Conservation (phyloP, 164 flowering plant genomes). For the Cinnamomum micranthum region DNA sequence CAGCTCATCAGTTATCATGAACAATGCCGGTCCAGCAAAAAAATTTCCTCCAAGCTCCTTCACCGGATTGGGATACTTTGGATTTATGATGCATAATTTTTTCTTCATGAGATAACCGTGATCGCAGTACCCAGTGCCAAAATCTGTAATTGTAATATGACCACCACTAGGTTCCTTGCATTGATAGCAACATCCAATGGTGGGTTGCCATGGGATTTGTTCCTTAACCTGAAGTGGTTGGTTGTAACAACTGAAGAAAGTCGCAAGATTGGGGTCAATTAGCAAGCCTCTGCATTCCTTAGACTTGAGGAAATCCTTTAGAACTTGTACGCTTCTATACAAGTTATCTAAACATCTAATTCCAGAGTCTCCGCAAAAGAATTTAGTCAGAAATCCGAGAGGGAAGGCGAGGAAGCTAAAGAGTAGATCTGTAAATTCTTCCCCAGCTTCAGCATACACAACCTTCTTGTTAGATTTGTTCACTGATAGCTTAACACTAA, state of each 20-base stretch:
- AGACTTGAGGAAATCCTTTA: conserved; percentile 3
- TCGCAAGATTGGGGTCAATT: conserved; percentile 10
- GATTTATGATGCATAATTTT: background rate
- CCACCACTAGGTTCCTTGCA: background rate
- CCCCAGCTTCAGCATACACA: background rate
- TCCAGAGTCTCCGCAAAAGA: background rate
- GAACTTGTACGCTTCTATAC: background rate
- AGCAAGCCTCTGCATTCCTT: conserved; percentile 5
- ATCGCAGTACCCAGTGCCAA: background rate
- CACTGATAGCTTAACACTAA: background rate
- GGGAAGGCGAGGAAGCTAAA: background rate
- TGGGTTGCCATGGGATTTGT: background rate
- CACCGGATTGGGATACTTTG: background rate
- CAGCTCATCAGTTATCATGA: conserved; percentile 3
- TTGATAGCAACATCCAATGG: background rate
- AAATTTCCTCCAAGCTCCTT: background rate
- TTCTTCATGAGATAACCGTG: too few species aligned
- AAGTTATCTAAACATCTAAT: conserved; percentile 1
- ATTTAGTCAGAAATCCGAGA: background rate
- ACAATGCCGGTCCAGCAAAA: background rate
- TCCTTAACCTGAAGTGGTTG: background rate
- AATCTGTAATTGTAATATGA: too few species aligned
- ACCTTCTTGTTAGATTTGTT: background rate
- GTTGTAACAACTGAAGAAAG: background rate
- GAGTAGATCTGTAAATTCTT: background rate